Base-by-base conservation (phyloP, 441 rosid genomes). In the Pelargonium citronellum region DNA sequence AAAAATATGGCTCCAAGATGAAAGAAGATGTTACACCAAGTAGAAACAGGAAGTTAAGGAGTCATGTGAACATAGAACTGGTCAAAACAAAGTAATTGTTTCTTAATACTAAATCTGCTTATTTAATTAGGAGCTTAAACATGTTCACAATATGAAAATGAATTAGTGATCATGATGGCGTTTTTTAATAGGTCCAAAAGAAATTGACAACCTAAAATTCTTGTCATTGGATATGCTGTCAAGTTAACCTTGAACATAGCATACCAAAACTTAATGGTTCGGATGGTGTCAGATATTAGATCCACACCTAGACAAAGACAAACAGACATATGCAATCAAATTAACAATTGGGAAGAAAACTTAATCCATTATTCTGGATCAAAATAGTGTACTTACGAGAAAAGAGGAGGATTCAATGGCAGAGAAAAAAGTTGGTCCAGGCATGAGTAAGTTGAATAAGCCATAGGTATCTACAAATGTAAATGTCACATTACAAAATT, bases 391-490 rank as follows among this genome's bases (percentile, higher is more conserved):
- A 84, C 91, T 86, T 85, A 94, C 98, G 83, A 94, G 87, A 85
- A 79, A 88, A 71, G 93, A 81, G 13, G 91, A 87, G 72, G 92
- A 79, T 82, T 94, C 98, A 69, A 90, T 83, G 64, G 79, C 67
- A 75, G 95, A 81, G 77, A 83, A 94, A 75, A 90, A 87, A 73
- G 97, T 88, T 67, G 96, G 70, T 70, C 95, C 90, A 16, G 96
- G 97, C 70, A 91, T 82, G 74, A 94, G 73, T 67, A 85, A 80
- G 85, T 91, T 90, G 85, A 90, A 83, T 10, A 91, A 70, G 78
- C 97, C 97, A 82, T 84, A 86, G 67, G 80, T 85, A 85, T 94
- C 99, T 94, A 82, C 63, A 77, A 80, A 73, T 49, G 63, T 62
- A 65, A 41, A 75, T 68, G 68, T 2, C 34, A 47, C 11, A 61